A percentile compares a stretch with the other conserved stretches of the same genome.
Evolutionary conservation across 495 filamentous ascomycete species (phyloP).

Genomic region (Lasiosphaeria hispida): DNA sequence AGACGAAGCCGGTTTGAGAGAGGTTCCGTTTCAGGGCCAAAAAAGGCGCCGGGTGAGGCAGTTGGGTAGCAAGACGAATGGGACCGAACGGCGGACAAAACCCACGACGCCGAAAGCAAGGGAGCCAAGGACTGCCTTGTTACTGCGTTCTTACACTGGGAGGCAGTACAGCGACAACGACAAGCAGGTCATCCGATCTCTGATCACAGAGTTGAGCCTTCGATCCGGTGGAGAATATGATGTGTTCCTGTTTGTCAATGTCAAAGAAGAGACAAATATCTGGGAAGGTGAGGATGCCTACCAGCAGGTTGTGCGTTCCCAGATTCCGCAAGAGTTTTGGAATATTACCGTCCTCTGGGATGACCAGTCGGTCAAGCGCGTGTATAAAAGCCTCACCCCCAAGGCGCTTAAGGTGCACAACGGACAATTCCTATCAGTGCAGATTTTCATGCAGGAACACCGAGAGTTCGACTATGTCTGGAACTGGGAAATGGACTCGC

Average conservation of each 20-base stretch:
- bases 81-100: neutral
- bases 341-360: constrained; percentile 69
- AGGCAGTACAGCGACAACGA: constrained; percentile 71
- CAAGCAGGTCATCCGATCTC: constrained; percentile 65
- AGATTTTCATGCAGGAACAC: constrained; percentile 64
- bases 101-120: constrained; percentile 15
- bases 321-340: constrained; percentile 63
- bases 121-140: constrained; percentile 61
- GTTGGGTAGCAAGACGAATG: neutral
- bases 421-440: constrained; percentile 57
- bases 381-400: constrained; percentile 54
- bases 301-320: constrained; percentile 46
- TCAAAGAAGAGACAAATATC: constrained; percentile 60
- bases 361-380: constrained; percentile 50
- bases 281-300: constrained; percentile 55
- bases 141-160: constrained; percentile 67
- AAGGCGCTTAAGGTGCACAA: constrained; percentile 42
- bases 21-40: too few species aligned
- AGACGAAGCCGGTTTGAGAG: too few species aligned
- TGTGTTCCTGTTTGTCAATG: constrained; percentile 71
- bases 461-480: constrained; percentile 73
- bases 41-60: too few species aligned
- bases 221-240: constrained; percentile 74
- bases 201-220: constrained; percentile 71
- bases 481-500: constrained; percentile 76